Percentiles rank a stretch among this genome's conserved stretches.
These are phyloP conservation scores for Yarrowia galli DNA, from an alignment of 1,139 yeast species.

Conservation along the genomic window DNA sequence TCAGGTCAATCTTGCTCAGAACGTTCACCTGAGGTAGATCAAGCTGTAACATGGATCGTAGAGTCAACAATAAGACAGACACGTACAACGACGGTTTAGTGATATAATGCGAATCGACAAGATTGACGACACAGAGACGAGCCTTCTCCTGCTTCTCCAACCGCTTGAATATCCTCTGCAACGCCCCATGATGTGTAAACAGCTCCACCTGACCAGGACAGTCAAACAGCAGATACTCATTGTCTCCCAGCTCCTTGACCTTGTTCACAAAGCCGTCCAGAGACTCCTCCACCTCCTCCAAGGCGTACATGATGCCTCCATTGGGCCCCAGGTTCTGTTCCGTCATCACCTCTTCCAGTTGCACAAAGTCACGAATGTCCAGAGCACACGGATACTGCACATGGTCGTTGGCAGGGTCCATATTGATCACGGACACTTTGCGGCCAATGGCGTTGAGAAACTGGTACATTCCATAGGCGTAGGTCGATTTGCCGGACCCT, in stretches of 20 bases:
- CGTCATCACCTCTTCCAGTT: slow-evolving; percentile 89
- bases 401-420: slow-evolving; percentile 94
- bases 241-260: slow-evolving; percentile 63
- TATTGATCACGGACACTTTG: slow-evolving; percentile 77
- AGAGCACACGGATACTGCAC: slow-evolving; percentile 82
- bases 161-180: slow-evolving; percentile 72
- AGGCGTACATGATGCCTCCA: slow-evolving; percentile 90
- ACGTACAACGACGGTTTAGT: slow-evolving; percentile 90
- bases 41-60: slow-evolving; percentile 90
- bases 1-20: slow-evolving; percentile 84
- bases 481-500: slow-evolving; percentile 96
- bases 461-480: slow-evolving; percentile 89
- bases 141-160: slow-evolving; percentile 72
- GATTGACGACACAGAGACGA: slow-evolving; percentile 83
- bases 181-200: slow-evolving; percentile 87
- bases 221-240: slow-evolving; percentile 84
- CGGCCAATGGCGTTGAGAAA: slow-evolving; percentile 94
- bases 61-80: slow-evolving; percentile 78
- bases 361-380: slow-evolving; percentile 87
- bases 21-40: slow-evolving; percentile 95
- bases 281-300: slow-evolving; percentile 65
- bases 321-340: slow-evolving; percentile 88
- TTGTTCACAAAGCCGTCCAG: slow-evolving; percentile 67
- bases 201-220: slow-evolving; percentile 98
- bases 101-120: slow-evolving; percentile 84